Conservation (phyloP, 208 protist species). For the Angomonas ambiguus region DNA sequence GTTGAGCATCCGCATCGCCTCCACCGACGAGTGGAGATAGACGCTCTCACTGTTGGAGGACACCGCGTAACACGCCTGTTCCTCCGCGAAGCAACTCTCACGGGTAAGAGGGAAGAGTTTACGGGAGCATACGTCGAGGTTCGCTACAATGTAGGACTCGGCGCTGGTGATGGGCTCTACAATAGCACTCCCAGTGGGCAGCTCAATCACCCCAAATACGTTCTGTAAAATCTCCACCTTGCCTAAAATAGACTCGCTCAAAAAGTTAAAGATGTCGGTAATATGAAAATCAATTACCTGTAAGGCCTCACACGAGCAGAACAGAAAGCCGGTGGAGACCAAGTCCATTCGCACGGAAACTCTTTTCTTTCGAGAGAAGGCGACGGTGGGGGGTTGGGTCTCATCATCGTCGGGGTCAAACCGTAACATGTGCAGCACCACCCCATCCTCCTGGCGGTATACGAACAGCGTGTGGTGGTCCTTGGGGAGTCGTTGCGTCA, state of each 20-base stretch:
- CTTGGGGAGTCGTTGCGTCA: constrained; percentile 27
- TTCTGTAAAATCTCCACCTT: constrained; percentile 69
- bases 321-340: constrained; percentile 63
- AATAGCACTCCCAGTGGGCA: constrained; percentile 32
- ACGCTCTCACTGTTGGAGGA: constrained; percentile 59
- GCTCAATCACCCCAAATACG: constrained; percentile 67
- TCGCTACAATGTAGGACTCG: constrained; percentile 68
- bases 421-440: constrained; percentile 64
- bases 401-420: constrained; percentile 39
- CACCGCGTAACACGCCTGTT: constrained; percentile 58
- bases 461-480: constrained; percentile 73
- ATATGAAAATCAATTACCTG: constrained; percentile 70
- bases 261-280: constrained; percentile 58
- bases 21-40: constrained; percentile 60
- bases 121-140: constrained; percentile 69
- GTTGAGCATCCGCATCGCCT: constrained; percentile 18
- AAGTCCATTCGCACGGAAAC: constrained; percentile 74
- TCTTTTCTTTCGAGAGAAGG: constrained; percentile 40
- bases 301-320: constrained; percentile 64
- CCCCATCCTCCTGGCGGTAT: constrained; percentile 52
- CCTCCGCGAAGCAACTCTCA: constrained; percentile 79
- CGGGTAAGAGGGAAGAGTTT: constrained; percentile 76
- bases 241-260: constrained; percentile 51
- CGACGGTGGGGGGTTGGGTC: constrained; percentile 35
- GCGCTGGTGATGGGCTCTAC: constrained; percentile 56